Evolutionary conservation across 352 stramenopile species (phyloP), one percentile per base, ranked within the genome.

Genomic region (Phytophthora lateralis): DNA sequence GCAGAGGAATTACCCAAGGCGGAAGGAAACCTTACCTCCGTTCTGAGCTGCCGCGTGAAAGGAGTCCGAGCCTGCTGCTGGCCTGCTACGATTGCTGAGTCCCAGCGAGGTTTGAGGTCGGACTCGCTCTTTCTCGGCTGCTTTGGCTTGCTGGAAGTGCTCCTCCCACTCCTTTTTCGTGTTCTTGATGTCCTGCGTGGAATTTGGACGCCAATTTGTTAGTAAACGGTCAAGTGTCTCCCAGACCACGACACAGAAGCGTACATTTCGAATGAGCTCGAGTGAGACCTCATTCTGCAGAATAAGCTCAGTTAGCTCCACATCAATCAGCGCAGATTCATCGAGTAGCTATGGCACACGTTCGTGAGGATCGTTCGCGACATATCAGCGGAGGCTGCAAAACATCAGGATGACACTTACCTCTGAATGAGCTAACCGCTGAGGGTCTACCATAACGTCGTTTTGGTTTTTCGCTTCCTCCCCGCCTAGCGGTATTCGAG

Each of bases 231-330:
- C 32, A 32, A 34, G 29, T 34, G 1, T 38, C 14, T 38, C 10
- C 32, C 11, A 50, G 35, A 38, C 21, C 20, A 53, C n/a, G 14
- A 15, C 12, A 11, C n/a, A 35, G 27, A 39, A 17, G 37, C 73
- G 50, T 62, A 89, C 78, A 47, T 95, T 90, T 52, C 78, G 78
- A 63, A 93, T 95, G 44, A 95, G 61, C 56, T 95, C 74, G 21
- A 95, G 79, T 17, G 83, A 87, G 11, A 93, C 78, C 69, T 95
- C 85, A 66, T 95, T 95, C 53, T 95, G 82, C 47, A 95, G 58
- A 32, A 93, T 95, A 27, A 95, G 66, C 62, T 91, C 83, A 0
- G 85, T 95, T 20, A 95, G 65, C 64, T 95, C 83, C 21, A 92
- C 68, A 42, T 93, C 83, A 39, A 95, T 77, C 26, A 69, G 48